These are phyloP conservation scores for Aspergillus carlsbadensis DNA, from an alignment of 495 filamentous ascomycete species.

Conservation along the genomic window DNA sequence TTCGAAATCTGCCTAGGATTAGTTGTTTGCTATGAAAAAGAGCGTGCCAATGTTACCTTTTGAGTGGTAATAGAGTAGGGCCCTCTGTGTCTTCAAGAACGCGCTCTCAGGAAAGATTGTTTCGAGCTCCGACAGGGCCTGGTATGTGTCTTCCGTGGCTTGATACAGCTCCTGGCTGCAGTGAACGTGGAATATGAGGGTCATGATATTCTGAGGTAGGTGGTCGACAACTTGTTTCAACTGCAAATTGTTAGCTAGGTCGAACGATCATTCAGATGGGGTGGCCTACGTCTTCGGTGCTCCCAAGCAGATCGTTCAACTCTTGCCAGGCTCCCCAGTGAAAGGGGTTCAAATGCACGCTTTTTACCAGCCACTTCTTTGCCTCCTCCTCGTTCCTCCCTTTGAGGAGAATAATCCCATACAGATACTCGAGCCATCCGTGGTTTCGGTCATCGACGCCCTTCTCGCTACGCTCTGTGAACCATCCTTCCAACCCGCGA, in stretches of 20 bases:
- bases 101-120: constrained; percentile 79
- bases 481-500: constrained; percentile 74
- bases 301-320: constrained; percentile 69
- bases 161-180: constrained; percentile 90
- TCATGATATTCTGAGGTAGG: constrained; percentile 87
- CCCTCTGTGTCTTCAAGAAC: constrained; percentile 87
- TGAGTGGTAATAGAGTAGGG: constrained; percentile 87
- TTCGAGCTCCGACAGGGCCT: constrained; percentile 71
- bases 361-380: constrained; percentile 76
- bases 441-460: constrained; percentile 66
- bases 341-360: constrained; percentile 82
- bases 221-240: constrained; percentile 56
- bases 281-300: constrained; percentile 75
- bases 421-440: constrained; percentile 95
- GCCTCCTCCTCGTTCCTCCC: constrained; percentile 85
- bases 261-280: constrained; percentile 9
- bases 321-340: constrained; percentile 98
- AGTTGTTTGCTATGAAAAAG: constrained; percentile 3
- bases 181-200: constrained; percentile 88
- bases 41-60: constrained; percentile 47
- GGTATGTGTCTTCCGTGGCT: constrained; percentile 65
- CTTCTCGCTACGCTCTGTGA: constrained; percentile 58
- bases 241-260: constrained; percentile 30
- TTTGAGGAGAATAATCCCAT: constrained; percentile 86
- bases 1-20: constrained; percentile 62